Evolutionary conservation across 176 grass and related monocot genomes (phyloP), one percentile per base, ranked within the genome.

Genomic region (Echinochloa phyllopogon): DNA sequence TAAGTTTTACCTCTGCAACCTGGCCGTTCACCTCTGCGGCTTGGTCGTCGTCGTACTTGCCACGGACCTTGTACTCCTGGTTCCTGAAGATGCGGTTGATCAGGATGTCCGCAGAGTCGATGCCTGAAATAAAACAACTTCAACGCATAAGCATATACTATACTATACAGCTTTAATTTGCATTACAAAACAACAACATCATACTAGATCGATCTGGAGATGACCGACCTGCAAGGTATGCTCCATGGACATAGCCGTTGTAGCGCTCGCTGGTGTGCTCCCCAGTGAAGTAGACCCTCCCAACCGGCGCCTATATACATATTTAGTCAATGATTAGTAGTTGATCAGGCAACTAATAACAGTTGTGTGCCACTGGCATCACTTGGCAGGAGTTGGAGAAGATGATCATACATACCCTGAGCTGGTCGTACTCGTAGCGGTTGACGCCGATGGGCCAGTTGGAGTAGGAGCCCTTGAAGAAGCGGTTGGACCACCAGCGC

Each of bases 201-300:
- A 6, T 18, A 18, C 13, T 6, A 44, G 43, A 45, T 8, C 9
- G 8, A 51, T 16, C n/a, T n/a, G 29, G 51, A 20, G 51, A 11
- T 17, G 17, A 53, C 90, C 93, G 17, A 53, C 90, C 93, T 84
- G 92, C 69, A 49, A 94, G 84, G 70, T 89, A 94, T 33, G 89
- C 92, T 63, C 92, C 89, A 52, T 91, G 92, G n/a, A 94, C 92
- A 36, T 94, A 94, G 24, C 92, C 89, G 40, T 91, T 94, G 83
- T 94, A 94, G 83, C 78, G 86, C 68, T 75, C 62, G 40, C 92
- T 91, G 12, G 89, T 94, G 83, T 94, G 92, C 86, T 94, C 88
- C 4, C 92, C 89, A 0, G 89, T 94, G 86, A 94, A 94, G 64
- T 94, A 91, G 75, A 94, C 81, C 81, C 89, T 92, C 42, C 87